These are phyloP conservation scores for Pestalotiopsis sp. DNA, from an alignment of 2,329 filamentous ascomycete species.

Conservation along the genomic window DNA sequence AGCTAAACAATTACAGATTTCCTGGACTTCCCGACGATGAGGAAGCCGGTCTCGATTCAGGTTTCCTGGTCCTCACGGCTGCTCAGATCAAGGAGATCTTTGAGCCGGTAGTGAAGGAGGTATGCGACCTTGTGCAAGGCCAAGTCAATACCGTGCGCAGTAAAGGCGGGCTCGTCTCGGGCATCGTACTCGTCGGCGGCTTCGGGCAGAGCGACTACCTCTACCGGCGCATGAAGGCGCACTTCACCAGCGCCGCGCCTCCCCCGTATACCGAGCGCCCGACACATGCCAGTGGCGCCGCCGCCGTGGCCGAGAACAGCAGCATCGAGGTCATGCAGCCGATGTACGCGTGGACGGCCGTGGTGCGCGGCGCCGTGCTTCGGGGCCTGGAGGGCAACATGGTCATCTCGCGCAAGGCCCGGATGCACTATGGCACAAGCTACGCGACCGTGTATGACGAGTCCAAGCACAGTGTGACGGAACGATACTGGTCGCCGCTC, in stretches of 20 bases:
- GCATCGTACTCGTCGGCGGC: slow-evolving; percentile 81
- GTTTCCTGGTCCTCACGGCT: slow-evolving; percentile 74
- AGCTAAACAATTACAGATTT: slow-evolving; percentile 47
- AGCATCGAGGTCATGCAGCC: slow-evolving; percentile 82
- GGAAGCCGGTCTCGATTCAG: slow-evolving; percentile 73
- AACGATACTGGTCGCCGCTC: slow-evolving; percentile 78
- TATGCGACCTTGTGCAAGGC: slow-evolving; percentile 68
- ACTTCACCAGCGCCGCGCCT: slow-evolving; percentile 64
- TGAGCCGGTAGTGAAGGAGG: slow-evolving; percentile 73
- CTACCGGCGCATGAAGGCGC: slow-evolving; percentile 69
- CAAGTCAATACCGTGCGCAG: slow-evolving; percentile 66
- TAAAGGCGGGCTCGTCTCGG: slow-evolving; percentile 65
- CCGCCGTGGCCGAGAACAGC: slow-evolving; percentile 48
- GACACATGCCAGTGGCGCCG: slow-evolving; percentile 59
- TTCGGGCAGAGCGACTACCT: slow-evolving; percentile 81
- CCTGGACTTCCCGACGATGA: slow-evolving; percentile 78
- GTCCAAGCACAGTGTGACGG: slow-evolving; percentile 70
- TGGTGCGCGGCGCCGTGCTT: slow-evolving; percentile 76
- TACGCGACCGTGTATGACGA: slow-evolving; percentile 83
- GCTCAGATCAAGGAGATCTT: slow-evolving; percentile 74
- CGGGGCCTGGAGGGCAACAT: slow-evolving; percentile 77
- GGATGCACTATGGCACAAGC: slow-evolving; percentile 79
- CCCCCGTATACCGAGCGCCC: slow-evolving; percentile 71
- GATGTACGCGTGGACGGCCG: slow-evolving; percentile 80
- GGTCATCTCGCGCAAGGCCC: slow-evolving; percentile 73